phyloP scores from a whole-genome alignment of 352 stramenopile genomes.

The Phytopythium sindhum region DNA sequence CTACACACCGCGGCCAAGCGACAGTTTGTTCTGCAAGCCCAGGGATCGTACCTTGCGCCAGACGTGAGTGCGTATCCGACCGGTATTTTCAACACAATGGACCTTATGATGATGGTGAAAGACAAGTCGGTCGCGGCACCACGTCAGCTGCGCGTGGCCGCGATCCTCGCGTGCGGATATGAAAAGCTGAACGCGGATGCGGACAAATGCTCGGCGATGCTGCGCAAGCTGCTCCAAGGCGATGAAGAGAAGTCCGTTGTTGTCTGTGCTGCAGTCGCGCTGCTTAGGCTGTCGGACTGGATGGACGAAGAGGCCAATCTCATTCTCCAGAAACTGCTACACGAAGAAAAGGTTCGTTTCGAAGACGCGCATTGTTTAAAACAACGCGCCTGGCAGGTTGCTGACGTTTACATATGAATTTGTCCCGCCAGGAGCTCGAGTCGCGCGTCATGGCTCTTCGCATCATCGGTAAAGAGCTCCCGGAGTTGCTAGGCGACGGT shows the following conservation, averaged over 20 bases:
- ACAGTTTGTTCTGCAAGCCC: conserved; percentile 55
- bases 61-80: conserved; percentile 49
- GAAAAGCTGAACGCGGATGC: conserved; percentile 62
- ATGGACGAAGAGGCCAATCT: conserved; percentile 85
- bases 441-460: conserved; percentile 76
- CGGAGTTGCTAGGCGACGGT: conserved; percentile 75
- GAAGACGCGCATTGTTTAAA: not conserved
- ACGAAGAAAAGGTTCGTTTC: conserved; percentile 67
- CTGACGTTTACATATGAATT: not conserved
- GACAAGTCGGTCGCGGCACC: conserved; percentile 59
- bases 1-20: conserved; percentile 71
- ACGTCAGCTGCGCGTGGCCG: conserved; percentile 60
- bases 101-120: conserved; percentile 81
- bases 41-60: conserved; percentile 62
- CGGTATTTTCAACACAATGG: conserved; percentile 77
- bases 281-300: conserved; percentile 75
- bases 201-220: conserved; percentile 56
- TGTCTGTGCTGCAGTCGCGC: conserved; percentile 70
- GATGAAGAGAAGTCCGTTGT: conserved; percentile 68
- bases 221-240: conserved; percentile 57
- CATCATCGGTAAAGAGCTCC: conserved; percentile 78
- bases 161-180: conserved; percentile 75
- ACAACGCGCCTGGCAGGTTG: not conserved
- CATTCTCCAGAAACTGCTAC: conserved; percentile 70
- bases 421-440: conserved; percentile 38